Evolutionary conservation across 768 basidiomycete species (phyloP).

Genomic region (Postia placenta): DNA sequence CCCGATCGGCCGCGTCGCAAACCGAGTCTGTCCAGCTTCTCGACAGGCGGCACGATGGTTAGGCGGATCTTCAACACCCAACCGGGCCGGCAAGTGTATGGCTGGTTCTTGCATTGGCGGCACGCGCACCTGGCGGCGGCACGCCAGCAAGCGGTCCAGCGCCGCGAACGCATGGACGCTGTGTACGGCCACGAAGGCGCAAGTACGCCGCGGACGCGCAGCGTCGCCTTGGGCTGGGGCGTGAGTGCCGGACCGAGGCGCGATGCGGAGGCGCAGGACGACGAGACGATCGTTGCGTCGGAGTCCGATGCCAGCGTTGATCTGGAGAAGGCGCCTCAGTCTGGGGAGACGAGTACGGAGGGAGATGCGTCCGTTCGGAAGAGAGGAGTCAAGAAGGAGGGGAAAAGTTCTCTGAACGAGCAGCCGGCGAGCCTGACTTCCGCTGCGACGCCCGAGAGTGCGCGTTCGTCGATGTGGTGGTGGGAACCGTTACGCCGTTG

Average conservation of each 20-base stretch:
- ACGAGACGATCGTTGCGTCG: slow-evolving; percentile 20
- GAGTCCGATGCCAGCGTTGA: slow-evolving; percentile 7
- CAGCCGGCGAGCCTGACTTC: too few relatives aligned
- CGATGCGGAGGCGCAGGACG: slow-evolving; percentile 28
- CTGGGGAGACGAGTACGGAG: not conserved
- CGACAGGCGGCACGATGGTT: not conserved
- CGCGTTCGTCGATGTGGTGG: slow-evolving; percentile 59
- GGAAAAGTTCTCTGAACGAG: too few relatives aligned
- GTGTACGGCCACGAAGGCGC: slow-evolving; percentile 38
- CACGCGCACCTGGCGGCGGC: slow-evolving; percentile 69
- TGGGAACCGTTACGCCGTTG: slow-evolving; percentile 73
- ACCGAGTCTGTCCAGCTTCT: not conserved
- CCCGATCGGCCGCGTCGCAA: not conserved
- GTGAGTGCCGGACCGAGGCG: slow-evolving; percentile 63
- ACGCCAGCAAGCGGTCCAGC: slow-evolving; percentile 63
- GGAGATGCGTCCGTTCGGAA: too few relatives aligned
- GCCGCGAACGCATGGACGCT: slow-evolving; percentile 58
- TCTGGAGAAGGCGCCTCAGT: not conserved
- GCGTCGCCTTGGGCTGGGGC: slow-evolving; percentile 54
- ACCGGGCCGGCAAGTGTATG: slow-evolving; percentile 1
- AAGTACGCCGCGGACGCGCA: slow-evolving; percentile 23
- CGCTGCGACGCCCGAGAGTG: slow-evolving; percentile 4
- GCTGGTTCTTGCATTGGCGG: slow-evolving; percentile 8
- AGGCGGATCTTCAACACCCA: not conserved
- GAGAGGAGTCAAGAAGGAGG: not conserved